Evolutionary conservation across 306 rosid species (phyloP), one percentile per base, ranked within the genome.

Genomic region (Hippophae rhamnoides): DNA sequence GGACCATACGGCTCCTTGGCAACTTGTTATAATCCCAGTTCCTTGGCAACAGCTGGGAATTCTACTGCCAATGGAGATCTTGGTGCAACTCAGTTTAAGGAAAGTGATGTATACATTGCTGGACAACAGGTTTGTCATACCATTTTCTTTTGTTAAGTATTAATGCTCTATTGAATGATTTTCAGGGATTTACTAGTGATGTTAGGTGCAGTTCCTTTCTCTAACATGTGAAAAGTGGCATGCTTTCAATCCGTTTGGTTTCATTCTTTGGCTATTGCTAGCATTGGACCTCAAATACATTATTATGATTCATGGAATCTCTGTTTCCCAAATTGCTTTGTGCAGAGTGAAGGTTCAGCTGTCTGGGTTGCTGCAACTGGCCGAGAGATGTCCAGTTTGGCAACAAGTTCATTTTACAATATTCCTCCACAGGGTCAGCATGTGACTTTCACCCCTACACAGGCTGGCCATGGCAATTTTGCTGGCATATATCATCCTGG

Each of bases 331-430:
- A 57, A n/a, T 63, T 66, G 56, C 56, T 66, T 78, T 66, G 31
- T 11, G 59, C 82, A 92, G 99, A 92, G 84, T 2, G 96, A 92
- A 81, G 90, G 95, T 64, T 85, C 93, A 2, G 85, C 93, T 10
- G 87, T 92, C 62, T 92, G 99, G 99, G 76, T 88, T 70, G 84
- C 96, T 69, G 93, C 95, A 55, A 88, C 99, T 8, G 87, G 95
- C 69, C 85, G 99, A 58, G 99, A 92, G 52, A 72, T 92, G 8
- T 64, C 93, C 46, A 82, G 79, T 74, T 74, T 92, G 76, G 81
- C 89, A 1, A 59, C 95, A 12, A 85, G 86, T 76, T 85, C 99
- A 27, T 92, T 83, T 69, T 92, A 92, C 86, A 92, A 77, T 76
- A 82, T 92, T 69, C 95, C 95, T 43, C 89, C 85, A 13, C 99